These are phyloP conservation scores for Urochloa ruziziensis DNA, from an alignment of 176 grass and related monocot genomes.

Conservation along the genomic window DNA sequence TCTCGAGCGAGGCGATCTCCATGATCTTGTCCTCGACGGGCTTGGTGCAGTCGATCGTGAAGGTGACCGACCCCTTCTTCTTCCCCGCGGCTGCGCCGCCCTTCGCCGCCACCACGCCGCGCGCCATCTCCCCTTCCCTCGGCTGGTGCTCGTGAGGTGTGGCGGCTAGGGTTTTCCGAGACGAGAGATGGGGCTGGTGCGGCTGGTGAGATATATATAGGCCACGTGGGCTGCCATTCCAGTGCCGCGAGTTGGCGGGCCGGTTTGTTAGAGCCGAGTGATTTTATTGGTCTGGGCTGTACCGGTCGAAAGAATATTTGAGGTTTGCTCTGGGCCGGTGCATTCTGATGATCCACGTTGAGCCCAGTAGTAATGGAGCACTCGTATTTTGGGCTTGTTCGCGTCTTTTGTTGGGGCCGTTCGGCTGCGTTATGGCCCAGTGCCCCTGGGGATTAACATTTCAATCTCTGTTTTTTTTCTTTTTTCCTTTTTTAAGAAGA, in stretches of 20 bases:
- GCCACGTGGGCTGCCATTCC: slow-evolving; percentile 42
- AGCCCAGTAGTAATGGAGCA: neutral
- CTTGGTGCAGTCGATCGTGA: slow-evolving; percentile 86
- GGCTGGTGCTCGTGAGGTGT: neutral
- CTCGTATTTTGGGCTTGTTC: neutral
- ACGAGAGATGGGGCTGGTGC: neutral
- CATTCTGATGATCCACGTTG: neutral
- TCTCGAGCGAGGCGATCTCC: slow-evolving; percentile 93
- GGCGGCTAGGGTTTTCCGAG: slow-evolving; percentile 49
- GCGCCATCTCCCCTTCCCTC: slow-evolving; percentile 45
- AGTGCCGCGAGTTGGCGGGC: neutral
- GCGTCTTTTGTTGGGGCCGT: too few relatives aligned
- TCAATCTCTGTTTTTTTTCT: neutral
- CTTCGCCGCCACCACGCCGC: slow-evolving; percentile 35
- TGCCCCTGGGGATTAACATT: neutral
- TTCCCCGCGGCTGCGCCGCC: slow-evolving; percentile 44
- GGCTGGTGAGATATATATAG: slow-evolving; percentile 34
- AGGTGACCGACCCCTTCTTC: slow-evolving; percentile 79
- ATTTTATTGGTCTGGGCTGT: neutral
- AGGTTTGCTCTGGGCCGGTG: neutral
- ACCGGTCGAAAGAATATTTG: too few relatives aligned
- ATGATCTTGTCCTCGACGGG: slow-evolving; percentile 96
- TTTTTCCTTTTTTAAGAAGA: neutral
- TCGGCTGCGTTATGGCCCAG: neutral
- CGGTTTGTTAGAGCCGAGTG: neutral